phyloP scores from a whole-genome alignment of 352 stramenopile species.

The Phytopythium mirpurense region DNA sequence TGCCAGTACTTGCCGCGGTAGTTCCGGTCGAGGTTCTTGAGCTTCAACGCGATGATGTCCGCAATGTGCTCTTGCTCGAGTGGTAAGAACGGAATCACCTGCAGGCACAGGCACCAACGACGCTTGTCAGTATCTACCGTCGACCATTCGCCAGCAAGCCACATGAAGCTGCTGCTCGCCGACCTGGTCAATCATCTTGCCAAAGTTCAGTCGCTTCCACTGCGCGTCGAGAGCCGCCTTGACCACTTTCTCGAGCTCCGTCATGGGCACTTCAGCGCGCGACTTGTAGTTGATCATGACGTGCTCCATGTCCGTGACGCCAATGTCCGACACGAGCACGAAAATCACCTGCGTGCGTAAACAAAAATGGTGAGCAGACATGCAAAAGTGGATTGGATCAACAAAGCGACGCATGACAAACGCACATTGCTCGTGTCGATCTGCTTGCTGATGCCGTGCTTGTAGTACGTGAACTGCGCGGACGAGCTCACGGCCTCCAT shows the following conservation, averaged over 20 bases:
- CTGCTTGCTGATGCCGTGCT: slow-evolving; percentile 51
- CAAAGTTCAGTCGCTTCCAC: slow-evolving; percentile 87
- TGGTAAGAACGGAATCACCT: slow-evolving; percentile 86
- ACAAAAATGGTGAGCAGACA: slow-evolving; percentile 6
- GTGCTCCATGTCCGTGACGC: slow-evolving; percentile 75
- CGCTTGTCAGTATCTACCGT: no score
- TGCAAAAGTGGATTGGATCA: no score
- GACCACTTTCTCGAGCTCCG: slow-evolving; percentile 66
- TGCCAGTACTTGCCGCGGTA: slow-evolving; percentile 78
- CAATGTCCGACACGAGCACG: slow-evolving; percentile 87
- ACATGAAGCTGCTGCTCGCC: neutral
- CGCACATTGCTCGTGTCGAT: slow-evolving; percentile 72
- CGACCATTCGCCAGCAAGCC: no score
- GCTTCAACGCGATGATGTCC: slow-evolving; percentile 78
- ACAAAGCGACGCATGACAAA: neutral
- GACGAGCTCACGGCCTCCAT: slow-evolving; percentile 72
- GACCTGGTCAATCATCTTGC: slow-evolving; percentile 86
- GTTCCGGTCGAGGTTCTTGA: slow-evolving; percentile 65
- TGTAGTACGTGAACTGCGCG: slow-evolving; percentile 74
- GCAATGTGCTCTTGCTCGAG: slow-evolving; percentile 82
- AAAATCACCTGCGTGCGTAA: slow-evolving; percentile 64
- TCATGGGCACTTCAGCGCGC: slow-evolving; percentile 56
- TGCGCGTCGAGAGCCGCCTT: slow-evolving; percentile 77
- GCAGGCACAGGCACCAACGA: neutral
- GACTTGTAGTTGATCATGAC: slow-evolving; percentile 78